phyloP scores from a whole-genome alignment of 2,329 filamentous ascomycete genomes.

The Microsporum canis region DNA sequence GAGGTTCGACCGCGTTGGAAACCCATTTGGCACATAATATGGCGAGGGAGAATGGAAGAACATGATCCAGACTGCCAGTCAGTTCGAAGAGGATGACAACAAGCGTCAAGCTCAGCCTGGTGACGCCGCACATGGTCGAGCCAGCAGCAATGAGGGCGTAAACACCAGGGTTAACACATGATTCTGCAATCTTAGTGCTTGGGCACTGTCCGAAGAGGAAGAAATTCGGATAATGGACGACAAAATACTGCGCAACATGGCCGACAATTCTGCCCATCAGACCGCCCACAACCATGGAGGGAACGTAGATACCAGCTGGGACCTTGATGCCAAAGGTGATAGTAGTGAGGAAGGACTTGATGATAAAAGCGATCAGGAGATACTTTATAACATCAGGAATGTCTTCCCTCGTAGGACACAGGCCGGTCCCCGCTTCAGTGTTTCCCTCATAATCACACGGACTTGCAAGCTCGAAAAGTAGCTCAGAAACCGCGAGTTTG shows the following conservation, averaged over 20 bases:
- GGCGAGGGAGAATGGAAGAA: slow-evolving; percentile 83
- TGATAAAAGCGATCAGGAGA: slow-evolving; percentile 66
- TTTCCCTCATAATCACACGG: slow-evolving; percentile 62
- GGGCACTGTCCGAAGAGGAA: slow-evolving; percentile 66
- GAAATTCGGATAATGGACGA: slow-evolving; percentile 60
- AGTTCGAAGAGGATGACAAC: slow-evolving; percentile 94
- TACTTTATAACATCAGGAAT: slow-evolving; percentile 67
- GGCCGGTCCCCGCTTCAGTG: slow-evolving; percentile 54
- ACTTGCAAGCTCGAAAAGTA: slow-evolving; percentile 80
- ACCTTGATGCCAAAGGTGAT: slow-evolving; percentile 96
- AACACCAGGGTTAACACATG: slow-evolving; percentile 90
- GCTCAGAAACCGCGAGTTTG: slow-evolving; percentile 76
- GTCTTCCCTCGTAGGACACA: slow-evolving; percentile 65
- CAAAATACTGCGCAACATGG: slow-evolving; percentile 71
- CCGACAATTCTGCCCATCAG: slow-evolving; percentile 81
- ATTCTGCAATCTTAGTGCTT: slow-evolving; percentile 54
- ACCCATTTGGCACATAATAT: slow-evolving; percentile 98
- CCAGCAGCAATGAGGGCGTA: slow-evolving; percentile 92
- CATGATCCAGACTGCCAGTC: slow-evolving; percentile 88
- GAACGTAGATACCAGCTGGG: slow-evolving; percentile 92
- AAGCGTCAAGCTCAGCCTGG: slow-evolving; percentile 80
- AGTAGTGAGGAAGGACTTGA: slow-evolving; percentile 79
- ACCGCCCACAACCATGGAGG: slow-evolving; percentile 96
- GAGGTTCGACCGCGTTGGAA: slow-evolving; percentile 83
- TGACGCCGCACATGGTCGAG: slow-evolving; percentile 96